A percentile compares a stretch with the other conserved stretches of the same genome.
phyloP scores from a whole-genome alignment of 768 basidiomycete species.

The Rhodotorula graminis region DNA sequence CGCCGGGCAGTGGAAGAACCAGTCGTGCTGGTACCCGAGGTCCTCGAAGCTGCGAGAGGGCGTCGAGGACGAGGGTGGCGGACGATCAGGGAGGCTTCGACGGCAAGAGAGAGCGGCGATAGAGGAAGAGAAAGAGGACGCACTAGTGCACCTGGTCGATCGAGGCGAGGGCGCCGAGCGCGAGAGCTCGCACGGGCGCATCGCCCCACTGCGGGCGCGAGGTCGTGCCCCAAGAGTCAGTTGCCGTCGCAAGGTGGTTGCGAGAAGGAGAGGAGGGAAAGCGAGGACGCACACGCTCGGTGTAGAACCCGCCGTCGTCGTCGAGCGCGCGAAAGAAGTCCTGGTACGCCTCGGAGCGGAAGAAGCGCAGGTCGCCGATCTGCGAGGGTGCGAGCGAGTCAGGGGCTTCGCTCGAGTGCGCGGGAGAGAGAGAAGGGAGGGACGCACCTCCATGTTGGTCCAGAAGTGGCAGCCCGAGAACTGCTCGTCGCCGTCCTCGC shows the following conservation, averaged over 20 bases:
- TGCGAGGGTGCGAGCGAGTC: constrained; percentile 48
- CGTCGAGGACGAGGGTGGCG: neutral
- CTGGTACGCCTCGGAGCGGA: constrained; percentile 74
- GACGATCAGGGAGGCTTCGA: no score
- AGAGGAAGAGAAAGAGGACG: neutral
- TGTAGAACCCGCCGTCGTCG: constrained; percentile 75
- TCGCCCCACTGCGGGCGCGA: constrained; percentile 32
- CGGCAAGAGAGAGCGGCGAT: no score
- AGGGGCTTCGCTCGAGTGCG: no score
- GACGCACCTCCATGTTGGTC: constrained; percentile 29
- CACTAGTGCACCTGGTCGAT: constrained; percentile 38
- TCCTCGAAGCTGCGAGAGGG: constrained; percentile 39
- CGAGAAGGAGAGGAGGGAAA: neutral
- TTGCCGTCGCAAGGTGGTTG: no score
- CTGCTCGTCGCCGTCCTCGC: neutral
- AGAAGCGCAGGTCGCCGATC: constrained; percentile 76
- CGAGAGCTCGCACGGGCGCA: constrained; percentile 33
- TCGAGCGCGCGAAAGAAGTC: constrained; percentile 82
- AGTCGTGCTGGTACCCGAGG: constrained; percentile 41
- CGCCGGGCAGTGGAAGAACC: constrained; percentile 34
- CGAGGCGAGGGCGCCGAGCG: constrained; percentile 26
- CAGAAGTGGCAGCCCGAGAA: constrained; percentile 21
- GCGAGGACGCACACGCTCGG: constrained; percentile 43
- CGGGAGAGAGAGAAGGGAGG: constrained; percentile 55
- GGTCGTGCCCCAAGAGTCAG: no score